These are phyloP conservation scores for Chrysopogon serrulatus DNA, from an alignment of 176 grass and related monocot genomes.

Conservation along the genomic window DNA sequence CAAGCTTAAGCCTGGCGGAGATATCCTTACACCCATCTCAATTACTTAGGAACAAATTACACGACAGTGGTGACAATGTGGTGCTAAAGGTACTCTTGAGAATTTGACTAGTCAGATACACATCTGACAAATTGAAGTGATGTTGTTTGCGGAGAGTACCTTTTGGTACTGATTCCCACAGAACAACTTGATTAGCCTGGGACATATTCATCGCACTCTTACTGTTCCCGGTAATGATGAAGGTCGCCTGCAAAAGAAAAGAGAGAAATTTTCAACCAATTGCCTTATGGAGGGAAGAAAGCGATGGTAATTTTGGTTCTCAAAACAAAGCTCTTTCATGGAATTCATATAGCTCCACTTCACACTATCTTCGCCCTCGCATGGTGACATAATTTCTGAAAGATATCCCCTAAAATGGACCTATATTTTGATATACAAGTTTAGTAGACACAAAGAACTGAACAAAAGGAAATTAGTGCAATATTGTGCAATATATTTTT, in stretches of 20 bases:
- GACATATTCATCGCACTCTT: constrained; percentile 98
- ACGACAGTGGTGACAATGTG: neutral
- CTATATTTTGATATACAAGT: constrained; percentile 30
- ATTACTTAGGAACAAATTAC: constrained; percentile 53
- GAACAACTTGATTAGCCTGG: constrained; percentile 81
- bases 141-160: constrained; percentile 38
- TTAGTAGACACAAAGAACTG: neutral
- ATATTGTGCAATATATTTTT: neutral
- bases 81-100: too few relatives aligned
- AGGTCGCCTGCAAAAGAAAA: constrained; percentile 61
- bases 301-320: neutral
- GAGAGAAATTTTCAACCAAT: neutral
- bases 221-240: constrained; percentile 88
- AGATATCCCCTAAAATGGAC: constrained; percentile 95
- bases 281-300: neutral
- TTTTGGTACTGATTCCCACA: constrained; percentile 88
- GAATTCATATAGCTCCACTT: constrained; percentile 98
- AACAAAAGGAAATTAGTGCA: neutral
- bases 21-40: constrained; percentile 58
- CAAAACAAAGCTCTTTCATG: constrained; percentile 75
- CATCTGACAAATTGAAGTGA: neutral
- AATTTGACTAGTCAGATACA: neutral
- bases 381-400: constrained; percentile 70
- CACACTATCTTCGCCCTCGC: constrained; percentile 85
- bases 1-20: constrained; percentile 85